Evolutionary conservation across 1,284 basidiomycete genomes (phyloP), one percentile per base, ranked within the genome.

Genomic region (Fomes fomentarius): DNA sequence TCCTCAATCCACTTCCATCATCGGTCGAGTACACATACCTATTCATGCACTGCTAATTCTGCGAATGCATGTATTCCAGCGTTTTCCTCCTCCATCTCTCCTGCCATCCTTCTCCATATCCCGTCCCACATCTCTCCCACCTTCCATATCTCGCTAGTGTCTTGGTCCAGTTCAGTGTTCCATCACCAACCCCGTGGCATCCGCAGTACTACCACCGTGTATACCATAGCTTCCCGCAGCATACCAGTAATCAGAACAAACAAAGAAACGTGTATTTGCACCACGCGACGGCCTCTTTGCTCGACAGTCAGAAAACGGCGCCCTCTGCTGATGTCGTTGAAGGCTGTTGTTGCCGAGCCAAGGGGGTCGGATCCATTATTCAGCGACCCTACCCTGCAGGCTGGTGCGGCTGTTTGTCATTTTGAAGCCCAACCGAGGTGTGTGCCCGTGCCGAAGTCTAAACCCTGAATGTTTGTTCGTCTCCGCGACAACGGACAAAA

Each of bases 191-290:
- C 43, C 60, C 56, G 39, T 54, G 54, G 54, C 63, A 60, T 40
- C 54, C 39, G 51, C 52, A 61, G 49, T 61, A 62, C 54, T 58
- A 61, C 61, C 59, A 52, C 52, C 56, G 57, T 58, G 61, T 64
- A 66, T 66, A 66, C 64, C 64, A 63, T 66, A 66, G 56, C 52
- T 46, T 57, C 44, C 56, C 53, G 47, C 48, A 54, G 49, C 59
- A 62, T 64, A 64, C 62, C 61, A 57, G 39, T 62, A 63, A 62
- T 66, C 52, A 31, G 57, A 54, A 51, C 41, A 56, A 61, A 50
- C 35, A 55, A n/a, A n/a, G n/a, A n/a, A 30, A 2, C 41, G 41
- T 42, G 41, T 42, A 42, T 42, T 42, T 15, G 25, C 41, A 42
- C 12, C 17, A 37, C 17, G 17, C 35, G 15, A 33, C n/a, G n/a